Evolutionary conservation across 148 eudicot genomes (phyloP).

Genomic region (Rheum nobile): DNA sequence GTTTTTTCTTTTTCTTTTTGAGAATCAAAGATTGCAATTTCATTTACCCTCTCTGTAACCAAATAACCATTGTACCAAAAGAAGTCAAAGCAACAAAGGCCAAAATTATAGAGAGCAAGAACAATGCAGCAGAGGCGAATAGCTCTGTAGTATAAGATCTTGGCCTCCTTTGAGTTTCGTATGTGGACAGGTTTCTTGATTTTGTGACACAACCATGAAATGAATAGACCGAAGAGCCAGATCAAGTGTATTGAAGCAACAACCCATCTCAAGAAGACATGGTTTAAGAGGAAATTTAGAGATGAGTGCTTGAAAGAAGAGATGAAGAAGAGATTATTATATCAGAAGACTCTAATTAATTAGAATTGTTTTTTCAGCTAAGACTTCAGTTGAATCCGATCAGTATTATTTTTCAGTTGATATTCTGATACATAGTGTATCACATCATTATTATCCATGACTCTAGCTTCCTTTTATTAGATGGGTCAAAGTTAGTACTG

Average conservation of each 20-base stretch:
- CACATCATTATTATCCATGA: too few relatives aligned
- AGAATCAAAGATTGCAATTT: too few relatives aligned
- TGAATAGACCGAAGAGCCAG: slow-evolving; percentile 19
- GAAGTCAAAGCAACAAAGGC: slow-evolving; percentile 29
- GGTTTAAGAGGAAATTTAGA: slow-evolving; percentile 12
- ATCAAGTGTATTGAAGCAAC: slow-evolving; percentile 24
- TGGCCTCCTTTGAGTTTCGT: slow-evolving; percentile 15
- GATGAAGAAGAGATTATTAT: too few relatives aligned
- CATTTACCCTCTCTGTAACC: too few relatives aligned
- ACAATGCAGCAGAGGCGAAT: slow-evolving; percentile 23
- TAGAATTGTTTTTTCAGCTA: too few relatives aligned
- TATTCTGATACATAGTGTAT: too few relatives aligned
- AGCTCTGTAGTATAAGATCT: slow-evolving; percentile 18
- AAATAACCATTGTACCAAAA: slow-evolving; percentile 42
- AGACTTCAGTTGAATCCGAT: too few relatives aligned
- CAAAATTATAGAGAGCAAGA: slow-evolving; percentile 27
- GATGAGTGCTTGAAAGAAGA: not conserved
- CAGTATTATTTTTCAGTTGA: too few relatives aligned
- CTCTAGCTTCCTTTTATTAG: too few relatives aligned
- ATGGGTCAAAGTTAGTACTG: too few relatives aligned
- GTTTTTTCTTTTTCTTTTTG: too few relatives aligned
- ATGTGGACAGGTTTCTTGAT: not conserved
- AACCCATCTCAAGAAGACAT: slow-evolving; percentile 15
- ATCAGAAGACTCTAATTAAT: too few relatives aligned
- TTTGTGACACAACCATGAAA: slow-evolving; percentile 27